Percentiles rank a stretch among this genome's conserved stretches.
phyloP scores from a whole-genome alignment of 169 alveolate species.

The Plasmodium sp. region DNA sequence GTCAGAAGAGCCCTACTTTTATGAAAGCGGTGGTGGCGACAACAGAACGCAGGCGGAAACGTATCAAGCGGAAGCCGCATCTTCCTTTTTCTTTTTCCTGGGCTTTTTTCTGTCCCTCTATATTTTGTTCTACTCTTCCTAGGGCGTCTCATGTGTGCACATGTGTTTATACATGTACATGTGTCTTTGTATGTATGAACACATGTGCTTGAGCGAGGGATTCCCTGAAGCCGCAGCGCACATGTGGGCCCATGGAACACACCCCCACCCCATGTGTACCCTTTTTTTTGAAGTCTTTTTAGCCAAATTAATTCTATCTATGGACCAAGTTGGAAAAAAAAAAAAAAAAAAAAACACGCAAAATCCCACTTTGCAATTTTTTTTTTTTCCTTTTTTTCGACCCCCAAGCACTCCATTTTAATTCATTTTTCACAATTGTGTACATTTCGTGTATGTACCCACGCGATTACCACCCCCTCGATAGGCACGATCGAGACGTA shows the following conservation, averaged over 20 bases:
- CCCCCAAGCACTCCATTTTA: neutral
- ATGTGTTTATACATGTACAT: neutral
- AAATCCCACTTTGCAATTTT: neutral
- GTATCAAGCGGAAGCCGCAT: constrained; percentile 68
- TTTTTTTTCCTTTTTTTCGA: neutral
- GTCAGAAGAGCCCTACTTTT: constrained; percentile 53
- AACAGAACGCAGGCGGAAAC: constrained; percentile 41
- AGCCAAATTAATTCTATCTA: constrained; percentile 5
- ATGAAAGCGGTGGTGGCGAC: constrained; percentile 32
- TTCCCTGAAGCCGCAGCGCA: neutral
- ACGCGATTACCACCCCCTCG: neutral
- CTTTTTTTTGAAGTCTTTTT: neutral
- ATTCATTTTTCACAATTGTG: neutral
- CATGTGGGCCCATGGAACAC: neutral
- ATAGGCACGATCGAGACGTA: neutral
- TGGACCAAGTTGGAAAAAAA: neutral
- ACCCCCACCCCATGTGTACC: neutral
- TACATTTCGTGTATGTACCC: neutral
- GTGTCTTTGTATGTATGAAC: neutral
- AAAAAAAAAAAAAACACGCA: neutral
- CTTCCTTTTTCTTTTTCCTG: constrained; percentile 67
- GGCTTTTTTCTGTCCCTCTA: constrained; percentile 60
- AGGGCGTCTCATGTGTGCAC: neutral
- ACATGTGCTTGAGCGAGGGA: neutral
- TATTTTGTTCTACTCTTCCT: constrained; percentile 68